Conservation (phyloP, 2,329 filamentous ascomycete genomes). For the Monosporascus sp. region DNA sequence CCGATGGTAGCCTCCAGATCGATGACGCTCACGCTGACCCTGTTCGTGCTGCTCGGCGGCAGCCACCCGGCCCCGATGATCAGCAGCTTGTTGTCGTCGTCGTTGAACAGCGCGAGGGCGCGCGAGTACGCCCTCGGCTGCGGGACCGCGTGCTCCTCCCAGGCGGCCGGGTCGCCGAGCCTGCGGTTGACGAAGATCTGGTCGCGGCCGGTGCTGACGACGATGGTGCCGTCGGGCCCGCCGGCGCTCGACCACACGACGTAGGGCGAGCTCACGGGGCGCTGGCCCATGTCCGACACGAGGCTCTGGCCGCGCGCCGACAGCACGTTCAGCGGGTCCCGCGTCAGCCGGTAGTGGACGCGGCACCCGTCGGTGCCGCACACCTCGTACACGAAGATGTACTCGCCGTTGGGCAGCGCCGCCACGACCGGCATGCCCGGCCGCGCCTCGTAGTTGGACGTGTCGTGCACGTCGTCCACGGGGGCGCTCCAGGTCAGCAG, state of each 20-base stretch:
- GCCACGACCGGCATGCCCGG: constrained; percentile 37
- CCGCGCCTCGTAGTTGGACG: constrained; percentile 5
- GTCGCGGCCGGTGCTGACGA: constrained; percentile 18
- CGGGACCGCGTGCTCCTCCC: constrained; percentile 17
- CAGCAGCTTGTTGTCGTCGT: constrained; percentile 17
- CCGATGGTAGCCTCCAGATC: constrained; percentile 9
- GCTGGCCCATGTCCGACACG: constrained; percentile 8
- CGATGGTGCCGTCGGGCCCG: constrained; percentile 20
- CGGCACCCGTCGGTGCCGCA: constrained; percentile 22
- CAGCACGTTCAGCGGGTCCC: constrained; percentile 15
- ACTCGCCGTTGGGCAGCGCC: constrained; percentile 51
- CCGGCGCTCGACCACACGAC: constrained; percentile 23
- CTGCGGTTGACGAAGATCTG: constrained; percentile 20
- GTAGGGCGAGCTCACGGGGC: constrained; percentile 19
- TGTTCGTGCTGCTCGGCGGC: constrained; percentile 33
- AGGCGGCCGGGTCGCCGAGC: constrained; percentile 16
- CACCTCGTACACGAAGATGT: constrained; percentile 43
- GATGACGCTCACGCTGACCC: constrained; percentile 18
- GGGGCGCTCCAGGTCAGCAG: constrained; percentile 52
- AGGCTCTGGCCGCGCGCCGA: constrained; percentile 10
- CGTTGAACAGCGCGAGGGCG: constrained; percentile 13
- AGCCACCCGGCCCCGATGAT: constrained; percentile 31
- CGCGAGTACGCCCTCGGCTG: constrained; percentile 17
- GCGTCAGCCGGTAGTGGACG: constrained; percentile 20
- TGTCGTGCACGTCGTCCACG: constrained; percentile 57